Evolutionary conservation across 1,284 basidiomycete genomes (phyloP).

Genomic region (Xerocomus tenax): DNA sequence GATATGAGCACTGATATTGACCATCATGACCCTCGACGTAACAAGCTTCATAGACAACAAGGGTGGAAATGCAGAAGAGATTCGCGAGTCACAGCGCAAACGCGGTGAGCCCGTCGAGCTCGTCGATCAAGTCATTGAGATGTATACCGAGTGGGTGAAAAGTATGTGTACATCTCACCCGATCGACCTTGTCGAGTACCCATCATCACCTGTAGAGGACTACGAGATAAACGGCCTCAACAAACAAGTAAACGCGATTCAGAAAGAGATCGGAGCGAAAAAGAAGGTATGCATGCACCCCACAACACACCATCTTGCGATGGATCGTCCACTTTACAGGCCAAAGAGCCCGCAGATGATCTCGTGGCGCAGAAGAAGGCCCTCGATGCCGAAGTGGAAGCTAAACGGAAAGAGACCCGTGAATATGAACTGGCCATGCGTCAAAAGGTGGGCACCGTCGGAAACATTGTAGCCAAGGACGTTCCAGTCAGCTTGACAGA

Average conservation of each 20-base stretch:
- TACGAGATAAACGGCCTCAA: conserved; percentile 73
- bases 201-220: conserved; percentile 50
- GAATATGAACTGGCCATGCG: conserved; percentile 77
- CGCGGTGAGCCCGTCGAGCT: conserved; percentile 82
- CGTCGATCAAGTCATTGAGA: conserved; percentile 87
- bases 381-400: conserved; percentile 72
- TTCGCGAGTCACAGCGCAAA: conserved; percentile 88
- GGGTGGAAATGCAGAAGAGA: conserved; percentile 90
- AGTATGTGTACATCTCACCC: conserved; percentile 45
- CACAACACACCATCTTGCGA: not conserved
- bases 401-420: conserved; percentile 65
- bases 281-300: conserved; percentile 60
- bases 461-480: conserved; percentile 86
- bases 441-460: conserved; percentile 72
- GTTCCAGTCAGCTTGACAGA: conserved; percentile 86
- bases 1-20: conserved; percentile 2
- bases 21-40: conserved; percentile 63
- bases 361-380: conserved; percentile 73
- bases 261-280: conserved; percentile 90
- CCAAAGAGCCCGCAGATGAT: conserved; percentile 85
- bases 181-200: conserved; percentile 5
- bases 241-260: conserved; percentile 81
- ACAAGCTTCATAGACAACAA: conserved; percentile 74
- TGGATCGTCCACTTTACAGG: conserved; percentile 38
- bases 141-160: conserved; percentile 90